Conservation (phyloP, 495 filamentous ascomycete species). For the Achaetomiella virescens region DNA sequence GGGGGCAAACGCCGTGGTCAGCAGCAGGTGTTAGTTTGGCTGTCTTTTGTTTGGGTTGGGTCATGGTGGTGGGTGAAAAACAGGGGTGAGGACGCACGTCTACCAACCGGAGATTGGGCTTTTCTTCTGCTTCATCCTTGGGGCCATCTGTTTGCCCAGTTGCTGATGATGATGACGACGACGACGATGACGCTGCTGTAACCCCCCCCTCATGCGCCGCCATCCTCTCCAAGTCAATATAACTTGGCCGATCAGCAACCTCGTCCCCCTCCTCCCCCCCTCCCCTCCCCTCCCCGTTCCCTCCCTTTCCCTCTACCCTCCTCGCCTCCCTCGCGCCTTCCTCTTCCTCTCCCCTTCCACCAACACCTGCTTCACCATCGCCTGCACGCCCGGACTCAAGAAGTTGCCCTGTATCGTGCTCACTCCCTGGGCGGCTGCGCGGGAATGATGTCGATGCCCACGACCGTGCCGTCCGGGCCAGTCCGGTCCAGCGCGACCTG, state of each 20-base stretch:
- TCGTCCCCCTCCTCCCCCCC: slow-evolving; percentile 5
- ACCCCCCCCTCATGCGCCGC: slow-evolving; percentile 24
- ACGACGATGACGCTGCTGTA: background rate
- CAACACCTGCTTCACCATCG: slow-evolving; percentile 67
- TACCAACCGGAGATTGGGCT: slow-evolving; percentile 45
- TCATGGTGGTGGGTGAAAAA: background rate
- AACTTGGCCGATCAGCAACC: slow-evolving; percentile 39
- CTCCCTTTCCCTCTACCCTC: slow-evolving; percentile 10
- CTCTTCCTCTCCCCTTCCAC: slow-evolving; percentile 48
- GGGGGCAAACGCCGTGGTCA: slow-evolving; percentile 12
- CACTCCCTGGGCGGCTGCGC: slow-evolving; percentile 82
- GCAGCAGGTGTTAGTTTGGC: background rate
- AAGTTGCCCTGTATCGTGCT: slow-evolving; percentile 95
- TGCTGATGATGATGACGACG: background rate
- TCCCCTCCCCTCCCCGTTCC: slow-evolving; percentile 8
- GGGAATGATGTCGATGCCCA: slow-evolving; percentile 92
- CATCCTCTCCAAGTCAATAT: slow-evolving; percentile 48
- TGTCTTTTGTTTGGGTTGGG: background rate
- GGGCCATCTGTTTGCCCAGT: slow-evolving; percentile 14
- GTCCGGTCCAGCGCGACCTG: slow-evolving; percentile 86
- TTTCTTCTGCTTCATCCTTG: slow-evolving; percentile 18
- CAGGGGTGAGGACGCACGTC: slow-evolving; percentile 47
- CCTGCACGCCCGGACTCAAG: slow-evolving; percentile 61
- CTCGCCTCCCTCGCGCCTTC: background rate
- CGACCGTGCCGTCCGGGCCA: slow-evolving; percentile 64